phyloP scores from a whole-genome alignment of 208 protist species.

The Phytomonas francai region DNA sequence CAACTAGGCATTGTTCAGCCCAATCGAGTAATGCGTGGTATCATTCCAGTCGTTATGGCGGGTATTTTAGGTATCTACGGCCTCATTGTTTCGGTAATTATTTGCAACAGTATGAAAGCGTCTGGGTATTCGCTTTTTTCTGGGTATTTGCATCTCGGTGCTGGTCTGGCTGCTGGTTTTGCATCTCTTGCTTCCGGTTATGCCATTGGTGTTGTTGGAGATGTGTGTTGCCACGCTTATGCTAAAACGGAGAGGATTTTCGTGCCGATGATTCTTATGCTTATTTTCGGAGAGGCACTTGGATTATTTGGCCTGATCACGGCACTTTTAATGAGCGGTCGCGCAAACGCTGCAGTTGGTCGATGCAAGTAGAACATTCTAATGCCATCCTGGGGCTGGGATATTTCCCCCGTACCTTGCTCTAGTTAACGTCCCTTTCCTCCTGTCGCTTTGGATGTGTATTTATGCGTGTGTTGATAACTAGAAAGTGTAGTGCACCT shows the following conservation, averaged over 20 bases:
- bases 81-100: constrained; percentile 82
- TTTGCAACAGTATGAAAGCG: constrained; percentile 81
- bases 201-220: constrained; percentile 98
- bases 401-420: not conserved
- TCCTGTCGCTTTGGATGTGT: not conserved
- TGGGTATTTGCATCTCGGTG: constrained; percentile 94
- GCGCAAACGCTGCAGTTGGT: constrained; percentile 39
- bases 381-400: not conserved
- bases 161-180: constrained; percentile 94
- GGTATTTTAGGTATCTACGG: constrained; percentile 92
- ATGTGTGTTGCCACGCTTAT: constrained; percentile 92
- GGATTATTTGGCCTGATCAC: constrained; percentile 98
- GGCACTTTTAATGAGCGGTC: constrained; percentile 90
- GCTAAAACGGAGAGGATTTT: constrained; percentile 96
- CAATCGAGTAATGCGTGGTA: constrained; percentile 91
- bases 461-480: not conserved
- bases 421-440: not conserved
- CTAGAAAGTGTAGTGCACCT: not conserved
- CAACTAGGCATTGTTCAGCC: constrained; percentile 95
- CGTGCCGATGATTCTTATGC: constrained; percentile 99
- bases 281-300: constrained; percentile 99
- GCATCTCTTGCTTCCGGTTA: constrained; percentile 95
- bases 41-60: constrained; percentile 89
- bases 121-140: constrained; percentile 58
- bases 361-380: constrained; percentile 18